A percentile compares a stretch with the other conserved stretches of the same genome.
Evolutionary conservation across 148 eudicot species (phyloP).

Genomic region (Gaultheria prostrata): DNA sequence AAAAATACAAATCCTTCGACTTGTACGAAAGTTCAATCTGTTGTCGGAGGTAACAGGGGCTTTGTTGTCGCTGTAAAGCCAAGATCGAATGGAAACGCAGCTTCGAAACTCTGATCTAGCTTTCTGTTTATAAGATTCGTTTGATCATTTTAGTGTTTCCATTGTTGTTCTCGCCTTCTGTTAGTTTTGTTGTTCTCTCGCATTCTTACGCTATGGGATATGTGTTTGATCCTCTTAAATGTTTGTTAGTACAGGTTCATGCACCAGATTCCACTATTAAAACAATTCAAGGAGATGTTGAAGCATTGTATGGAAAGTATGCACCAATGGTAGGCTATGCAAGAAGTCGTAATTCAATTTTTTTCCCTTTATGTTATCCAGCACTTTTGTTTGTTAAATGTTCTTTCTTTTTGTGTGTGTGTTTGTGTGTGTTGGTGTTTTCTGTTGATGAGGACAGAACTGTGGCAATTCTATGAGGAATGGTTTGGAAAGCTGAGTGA

Average conservation of each 20-base stretch:
- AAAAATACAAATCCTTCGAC: too few relatives aligned
- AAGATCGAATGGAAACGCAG: too few relatives aligned
- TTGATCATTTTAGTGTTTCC: too few relatives aligned
- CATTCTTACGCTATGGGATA: background rate
- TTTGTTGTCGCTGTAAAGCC: too few relatives aligned
- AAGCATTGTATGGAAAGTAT: conserved; percentile 53
- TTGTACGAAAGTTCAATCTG: too few relatives aligned
- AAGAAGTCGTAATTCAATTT: background rate
- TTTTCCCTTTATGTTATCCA: background rate
- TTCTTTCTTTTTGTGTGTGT: too few relatives aligned
- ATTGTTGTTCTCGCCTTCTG: too few relatives aligned
- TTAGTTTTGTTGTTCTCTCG: background rate
- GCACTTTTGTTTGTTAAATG: background rate
- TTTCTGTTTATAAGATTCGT: too few relatives aligned
- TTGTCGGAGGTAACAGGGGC: too few relatives aligned
- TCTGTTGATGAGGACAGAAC: conserved; percentile 51
- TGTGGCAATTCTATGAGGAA: conserved; percentile 75
- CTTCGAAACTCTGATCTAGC: too few relatives aligned
- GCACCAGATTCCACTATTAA: conserved; percentile 36
- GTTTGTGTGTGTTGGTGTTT: background rate
- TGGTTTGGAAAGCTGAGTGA: conserved; percentile 51
- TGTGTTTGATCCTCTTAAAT: background rate
- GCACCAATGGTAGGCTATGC: conserved; percentile 66
- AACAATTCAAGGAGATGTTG: conserved; percentile 51
- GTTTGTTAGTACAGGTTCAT: conserved; percentile 54